Conservation (phyloP, 768 basidiomycete genomes). For the Gloeostereum incarnatum region DNA sequence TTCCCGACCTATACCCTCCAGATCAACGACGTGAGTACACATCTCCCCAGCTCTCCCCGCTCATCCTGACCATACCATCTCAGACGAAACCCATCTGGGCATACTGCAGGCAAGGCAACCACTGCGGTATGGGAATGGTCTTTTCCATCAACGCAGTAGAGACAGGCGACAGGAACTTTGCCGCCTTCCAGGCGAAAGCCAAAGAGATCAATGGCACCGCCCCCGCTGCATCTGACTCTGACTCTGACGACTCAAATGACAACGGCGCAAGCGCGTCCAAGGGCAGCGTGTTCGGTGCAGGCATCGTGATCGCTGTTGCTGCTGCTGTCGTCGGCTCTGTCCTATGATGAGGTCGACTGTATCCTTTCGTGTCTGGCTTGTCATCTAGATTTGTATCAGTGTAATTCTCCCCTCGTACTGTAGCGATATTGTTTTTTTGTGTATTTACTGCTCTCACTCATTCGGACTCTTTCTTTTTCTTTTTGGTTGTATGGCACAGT, state of each 20-base stretch:
- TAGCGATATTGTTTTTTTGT: no score
- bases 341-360: no score
- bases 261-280: constrained; percentile 8
- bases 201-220: constrained; percentile 31
- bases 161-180: constrained; percentile 39
- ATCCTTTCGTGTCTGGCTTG: no score
- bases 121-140: constrained; percentile 54
- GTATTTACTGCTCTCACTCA: no score
- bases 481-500: no score
- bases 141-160: constrained; percentile 47
- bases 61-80: constrained; percentile 3
- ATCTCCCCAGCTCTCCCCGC: not conserved
- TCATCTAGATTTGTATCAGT: no score
- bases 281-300: constrained; percentile 13
- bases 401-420: no score
- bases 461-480: no score
- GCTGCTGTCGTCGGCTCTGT: constrained; percentile 13
- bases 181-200: constrained; percentile 39
- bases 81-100: constrained; percentile 48
- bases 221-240: constrained; percentile 11
- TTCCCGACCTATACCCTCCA: constrained; percentile 45
- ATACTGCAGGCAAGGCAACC: constrained; percentile 38
- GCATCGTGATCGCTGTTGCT: constrained; percentile 14
- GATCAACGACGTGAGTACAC: constrained; percentile 38
- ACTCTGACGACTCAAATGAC: constrained; percentile 6